phyloP scores from a whole-genome alignment of 345 rosid genomes.

The Anastatica hierochuntica region DNA sequence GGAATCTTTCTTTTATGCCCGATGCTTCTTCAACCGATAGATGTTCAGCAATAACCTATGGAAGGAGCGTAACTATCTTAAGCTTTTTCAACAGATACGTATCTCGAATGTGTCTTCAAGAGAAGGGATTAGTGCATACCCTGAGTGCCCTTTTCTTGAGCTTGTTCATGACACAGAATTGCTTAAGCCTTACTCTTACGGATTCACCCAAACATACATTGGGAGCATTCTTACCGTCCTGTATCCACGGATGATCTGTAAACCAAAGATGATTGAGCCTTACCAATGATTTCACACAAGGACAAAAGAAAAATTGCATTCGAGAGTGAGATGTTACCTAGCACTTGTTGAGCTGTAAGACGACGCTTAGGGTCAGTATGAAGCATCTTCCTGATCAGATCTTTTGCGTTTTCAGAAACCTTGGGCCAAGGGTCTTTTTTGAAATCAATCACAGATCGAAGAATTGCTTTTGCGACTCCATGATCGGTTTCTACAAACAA shows the following conservation, averaged over 20 bases:
- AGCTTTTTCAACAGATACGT: neutral
- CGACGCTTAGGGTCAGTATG: conserved; percentile 80
- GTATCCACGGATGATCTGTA: conserved; percentile 92
- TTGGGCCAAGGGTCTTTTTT: conserved; percentile 99
- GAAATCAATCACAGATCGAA: conserved; percentile 67
- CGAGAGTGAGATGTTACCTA: conserved; percentile 40
- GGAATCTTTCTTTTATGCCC: conserved; percentile 81
- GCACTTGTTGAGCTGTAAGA: conserved; percentile 90
- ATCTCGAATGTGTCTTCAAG: no score
- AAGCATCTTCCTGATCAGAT: conserved; percentile 87
- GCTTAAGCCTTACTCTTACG: conserved; percentile 86
- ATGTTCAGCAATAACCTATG: conserved; percentile 89
- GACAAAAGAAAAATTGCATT: no score
- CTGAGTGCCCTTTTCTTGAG: conserved; percentile 97
- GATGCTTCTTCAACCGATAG: conserved; percentile 91
- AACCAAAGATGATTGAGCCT: no score
- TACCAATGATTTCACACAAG: no score
- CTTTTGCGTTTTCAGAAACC: conserved; percentile 83
- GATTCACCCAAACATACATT: conserved; percentile 93
- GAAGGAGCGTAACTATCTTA: neutral
- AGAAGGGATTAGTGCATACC: no score
- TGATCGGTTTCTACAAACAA: conserved; percentile 79
- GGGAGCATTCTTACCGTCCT: conserved; percentile 86
- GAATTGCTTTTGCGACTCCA: conserved; percentile 92
- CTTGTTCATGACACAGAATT: conserved; percentile 94